phyloP scores from a whole-genome alignment of 2,329 filamentous ascomycete species.

The Fusarium napiforme region DNA sequence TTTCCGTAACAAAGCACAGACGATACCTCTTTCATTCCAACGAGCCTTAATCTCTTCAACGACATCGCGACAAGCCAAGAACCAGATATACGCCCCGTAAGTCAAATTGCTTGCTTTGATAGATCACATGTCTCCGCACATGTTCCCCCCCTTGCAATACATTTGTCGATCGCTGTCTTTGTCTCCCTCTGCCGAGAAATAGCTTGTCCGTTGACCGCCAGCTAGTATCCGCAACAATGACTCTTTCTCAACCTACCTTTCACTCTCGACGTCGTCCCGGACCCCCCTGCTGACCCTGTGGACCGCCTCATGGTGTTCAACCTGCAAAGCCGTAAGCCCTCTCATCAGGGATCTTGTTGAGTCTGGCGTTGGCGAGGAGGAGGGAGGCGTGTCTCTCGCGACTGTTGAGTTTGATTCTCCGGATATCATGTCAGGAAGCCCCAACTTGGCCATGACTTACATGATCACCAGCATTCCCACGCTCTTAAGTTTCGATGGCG shows the following conservation, averaged over 20 bases:
- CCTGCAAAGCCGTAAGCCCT: constrained; percentile 63
- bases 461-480: constrained; percentile 70
- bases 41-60: constrained; percentile 41
- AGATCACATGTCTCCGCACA: constrained; percentile 26
- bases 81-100: constrained; percentile 52
- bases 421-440: constrained; percentile 61
- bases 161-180: constrained; percentile 38
- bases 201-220: constrained; percentile 20
- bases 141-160: constrained; percentile 15
- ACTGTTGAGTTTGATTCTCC: constrained; percentile 67
- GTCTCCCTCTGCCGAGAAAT: constrained; percentile 17
- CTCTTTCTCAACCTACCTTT: constrained; percentile 65
- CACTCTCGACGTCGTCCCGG: constrained; percentile 64
- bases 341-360: constrained; percentile 61
- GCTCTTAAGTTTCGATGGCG: constrained; percentile 66
- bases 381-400: constrained; percentile 66
- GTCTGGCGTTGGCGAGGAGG: constrained; percentile 62
- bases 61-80: constrained; percentile 43
- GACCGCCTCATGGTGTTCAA: constrained; percentile 68
- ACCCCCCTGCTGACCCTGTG: constrained; percentile 69
- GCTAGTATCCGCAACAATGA: constrained; percentile 64
- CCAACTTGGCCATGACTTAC: constrained; percentile 61
- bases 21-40: constrained; percentile 1
- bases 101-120: constrained; percentile 27
- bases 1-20: constrained; percentile 3